A percentile compares a stretch with the other conserved stretches of the same genome.
Conservation (phyloP, 805 yeast species). For the Priceomyces fermenticarens region DNA sequence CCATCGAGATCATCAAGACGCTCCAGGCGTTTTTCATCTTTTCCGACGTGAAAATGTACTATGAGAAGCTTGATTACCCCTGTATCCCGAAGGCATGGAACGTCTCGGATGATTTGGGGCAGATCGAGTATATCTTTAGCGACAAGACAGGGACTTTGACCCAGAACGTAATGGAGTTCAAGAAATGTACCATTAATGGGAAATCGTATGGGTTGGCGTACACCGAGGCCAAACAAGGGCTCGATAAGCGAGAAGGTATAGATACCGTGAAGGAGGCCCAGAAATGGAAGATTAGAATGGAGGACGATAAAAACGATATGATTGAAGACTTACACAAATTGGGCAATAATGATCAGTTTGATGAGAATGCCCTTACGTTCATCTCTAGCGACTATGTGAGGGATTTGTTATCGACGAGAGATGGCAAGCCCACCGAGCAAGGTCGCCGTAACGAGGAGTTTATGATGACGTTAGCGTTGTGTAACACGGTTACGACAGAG, state of each 20-base stretch:
- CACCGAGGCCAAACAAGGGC: conserved; percentile 75
- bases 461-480: conserved; percentile 63
- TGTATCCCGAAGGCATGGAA: conserved; percentile 83
- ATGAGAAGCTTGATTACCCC: conserved; percentile 65
- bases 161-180: conserved; percentile 80
- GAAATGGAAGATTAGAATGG: conserved; percentile 39
- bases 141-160: conserved; percentile 85
- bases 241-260: conserved; percentile 61
- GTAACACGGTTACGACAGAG: conserved; percentile 75
- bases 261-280: conserved; percentile 52
- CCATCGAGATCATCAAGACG: conserved; percentile 77
- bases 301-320: conserved; percentile 47
- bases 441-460: conserved; percentile 51
- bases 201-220: conserved; percentile 69
- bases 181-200: conserved; percentile 69
- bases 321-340: conserved; percentile 31
- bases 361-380: conserved; percentile 55
- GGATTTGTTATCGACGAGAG: conserved; percentile 38
- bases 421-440: conserved; percentile 35
- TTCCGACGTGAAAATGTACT: conserved; percentile 68
- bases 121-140: conserved; percentile 75
- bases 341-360: conserved; percentile 45
- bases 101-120: conserved; percentile 81
- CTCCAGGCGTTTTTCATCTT: conserved; percentile 73
- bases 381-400: conserved; percentile 55